These are phyloP conservation scores for Mycena indigotica DNA, from an alignment of 768 basidiomycete genomes.

Conservation along the genomic window DNA sequence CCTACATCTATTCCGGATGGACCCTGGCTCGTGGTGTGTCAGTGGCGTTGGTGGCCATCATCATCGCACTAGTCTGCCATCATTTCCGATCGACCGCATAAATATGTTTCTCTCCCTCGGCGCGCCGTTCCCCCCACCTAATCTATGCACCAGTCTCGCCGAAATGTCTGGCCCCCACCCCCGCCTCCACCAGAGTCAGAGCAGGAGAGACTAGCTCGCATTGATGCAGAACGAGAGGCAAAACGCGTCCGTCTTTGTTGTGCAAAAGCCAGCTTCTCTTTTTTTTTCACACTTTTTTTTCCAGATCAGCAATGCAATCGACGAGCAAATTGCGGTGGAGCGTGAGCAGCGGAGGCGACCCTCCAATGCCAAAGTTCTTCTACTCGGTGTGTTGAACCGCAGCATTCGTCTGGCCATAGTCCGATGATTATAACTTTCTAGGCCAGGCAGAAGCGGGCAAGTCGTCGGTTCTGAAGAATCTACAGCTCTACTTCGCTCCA, in stretches of 20 bases:
- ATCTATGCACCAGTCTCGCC: conserved; percentile 18
- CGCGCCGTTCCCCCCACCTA: not conserved
- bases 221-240: conserved; percentile 38
- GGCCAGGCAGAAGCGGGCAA: conserved; percentile 73
- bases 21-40: too few species aligned
- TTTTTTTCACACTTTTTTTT: not conserved
- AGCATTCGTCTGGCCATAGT: too few species aligned
- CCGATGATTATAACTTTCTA: too few species aligned
- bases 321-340: conserved; percentile 51
- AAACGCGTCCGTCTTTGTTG: conserved; percentile 34
- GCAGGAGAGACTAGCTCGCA: conserved; percentile 4
- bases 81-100: too few species aligned
- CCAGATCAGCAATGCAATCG: conserved; percentile 52
- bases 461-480: conserved; percentile 67
- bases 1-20: too few species aligned
- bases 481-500: conserved; percentile 63
- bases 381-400: conserved; percentile 58
- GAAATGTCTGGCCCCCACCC: conserved; percentile 23
- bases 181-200: conserved; percentile 11
- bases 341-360: conserved; percentile 43
- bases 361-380: conserved; percentile 50
- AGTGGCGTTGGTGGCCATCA: not conserved
- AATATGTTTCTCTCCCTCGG: too few species aligned
- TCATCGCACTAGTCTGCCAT: too few species aligned
- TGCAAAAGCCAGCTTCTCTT: too few species aligned